Evolutionary conservation across 352 stramenopile species (phyloP).

Genomic region (Proteromonas lacertae): DNA sequence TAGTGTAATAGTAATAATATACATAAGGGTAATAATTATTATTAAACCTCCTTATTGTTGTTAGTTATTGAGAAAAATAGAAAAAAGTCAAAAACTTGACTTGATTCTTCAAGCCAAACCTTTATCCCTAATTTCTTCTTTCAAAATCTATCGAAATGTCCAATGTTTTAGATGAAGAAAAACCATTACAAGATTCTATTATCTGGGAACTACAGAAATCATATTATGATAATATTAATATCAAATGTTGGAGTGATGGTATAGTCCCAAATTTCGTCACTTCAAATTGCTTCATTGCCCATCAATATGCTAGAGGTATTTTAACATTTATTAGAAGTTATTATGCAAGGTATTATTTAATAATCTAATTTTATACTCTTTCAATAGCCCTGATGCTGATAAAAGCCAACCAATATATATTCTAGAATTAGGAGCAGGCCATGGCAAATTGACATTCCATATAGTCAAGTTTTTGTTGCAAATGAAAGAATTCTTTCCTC

Average conservation of each 20-base stretch:
- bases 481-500: constrained; percentile 17
- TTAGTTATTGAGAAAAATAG: too few relatives aligned
- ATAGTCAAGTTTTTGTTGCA: constrained; percentile 31
- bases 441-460: constrained; percentile 70
- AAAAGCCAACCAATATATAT: constrained; percentile 49
- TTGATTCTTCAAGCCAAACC: too few relatives aligned
- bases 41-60: too few relatives aligned
- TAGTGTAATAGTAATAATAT: too few relatives aligned
- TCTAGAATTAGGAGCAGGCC: constrained; percentile 51
- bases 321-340: constrained; percentile 5
- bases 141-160: too few relatives aligned
- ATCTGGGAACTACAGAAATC: constrained; percentile 76
- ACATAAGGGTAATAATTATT: too few relatives aligned
- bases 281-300: constrained; percentile 67
- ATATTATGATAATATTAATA: constrained; percentile 29
- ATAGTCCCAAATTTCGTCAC: constrained; percentile 81
- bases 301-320: constrained; percentile 26
- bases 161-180: constrained; percentile 48
- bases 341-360: too few relatives aligned
- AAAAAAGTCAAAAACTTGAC: too few relatives aligned
- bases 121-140: too few relatives aligned
- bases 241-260: constrained; percentile 45
- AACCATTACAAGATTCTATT: constrained; percentile 36
- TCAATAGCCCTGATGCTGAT: too few relatives aligned
- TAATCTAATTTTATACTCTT: too few relatives aligned